Base-by-base conservation (phyloP, 345 rosid genomes). In the Nasturtium officinale region DNA sequence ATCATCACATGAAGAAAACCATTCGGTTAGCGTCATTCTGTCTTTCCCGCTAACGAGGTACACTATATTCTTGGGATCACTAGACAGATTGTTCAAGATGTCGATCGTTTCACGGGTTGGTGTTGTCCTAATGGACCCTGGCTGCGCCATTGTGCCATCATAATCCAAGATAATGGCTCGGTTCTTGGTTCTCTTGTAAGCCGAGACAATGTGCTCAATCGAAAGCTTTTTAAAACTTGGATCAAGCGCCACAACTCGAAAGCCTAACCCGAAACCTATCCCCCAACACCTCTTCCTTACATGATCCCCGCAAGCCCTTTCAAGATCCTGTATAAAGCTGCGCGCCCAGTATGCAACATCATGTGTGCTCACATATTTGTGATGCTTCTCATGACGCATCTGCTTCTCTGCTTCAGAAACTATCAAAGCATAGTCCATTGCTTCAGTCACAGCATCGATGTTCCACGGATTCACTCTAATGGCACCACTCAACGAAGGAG, bases 401-500 rank as follows among this genome's bases (percentile, higher is more conserved):
- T 91, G 91, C 75, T 89, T 94, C 78, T 94, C 98, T 17, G 82
- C 80, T 73, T 87, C 95, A 9, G 92, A 81, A 65, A 85, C 76
- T 71, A 78, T 57, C 47, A 91, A 72, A 2, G 95, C 96, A 68
- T 86, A 87, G 69, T 89, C 86, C 97, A 92, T 87, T 25, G 98
- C 97, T 73, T 90, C 93, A 40, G 98, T 78, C 46, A 92, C 97
- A 11, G 91, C 81, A 82, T 92, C 98, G 0, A 86, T 86, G 72
- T 90, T 92, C 98, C 98, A 92, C 0, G 98, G 98, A 61, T 92
- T 92, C 51, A 92, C 98, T 58, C 98, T 83, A 61, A 90, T 90
- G 59, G 98, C 93, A 4, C 98, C 98, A 32, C 96, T 89, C 61
- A 92, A 55, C 1, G 97, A 92, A 25, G 98, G 98, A 43, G 98